A percentile compares a stretch with the other conserved stretches of the same genome.
Evolutionary conservation across 2,329 filamentous ascomycete genomes (phyloP).

Genomic region (Diaporthe australafricana): DNA sequence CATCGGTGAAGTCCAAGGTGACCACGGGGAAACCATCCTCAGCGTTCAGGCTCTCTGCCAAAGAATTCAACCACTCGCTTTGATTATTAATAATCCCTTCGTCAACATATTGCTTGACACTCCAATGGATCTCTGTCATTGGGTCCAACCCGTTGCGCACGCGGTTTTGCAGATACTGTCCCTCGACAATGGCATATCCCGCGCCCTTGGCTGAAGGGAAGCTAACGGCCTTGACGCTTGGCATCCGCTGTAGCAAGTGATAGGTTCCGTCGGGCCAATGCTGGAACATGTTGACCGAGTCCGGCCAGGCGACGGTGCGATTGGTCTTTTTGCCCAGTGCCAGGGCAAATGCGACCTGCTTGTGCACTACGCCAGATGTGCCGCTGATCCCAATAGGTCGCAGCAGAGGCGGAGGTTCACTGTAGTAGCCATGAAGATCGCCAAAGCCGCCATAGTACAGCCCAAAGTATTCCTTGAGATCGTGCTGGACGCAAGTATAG

Average conservation of each 20-base stretch:
- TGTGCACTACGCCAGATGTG: background rate
- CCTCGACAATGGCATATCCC: background rate
- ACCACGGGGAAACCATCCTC: background rate
- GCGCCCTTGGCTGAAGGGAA: background rate
- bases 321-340: background rate
- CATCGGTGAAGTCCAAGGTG: background rate
- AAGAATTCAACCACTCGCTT: background rate
- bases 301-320: background rate
- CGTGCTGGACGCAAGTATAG: slow-evolving; percentile 3
- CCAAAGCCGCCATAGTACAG: background rate
- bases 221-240: background rate
- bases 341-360: background rate
- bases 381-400: background rate
- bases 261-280: background rate
- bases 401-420: background rate
- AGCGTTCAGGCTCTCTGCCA: background rate
- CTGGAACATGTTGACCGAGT: background rate
- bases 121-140: background rate
- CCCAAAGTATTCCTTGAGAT: background rate
- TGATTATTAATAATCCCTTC: background rate
- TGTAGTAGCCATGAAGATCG: background rate
- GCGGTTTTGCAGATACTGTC: background rate
- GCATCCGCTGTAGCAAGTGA: background rate
- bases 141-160: background rate
- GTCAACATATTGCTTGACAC: background rate